Evolutionary conservation across 2,329 filamentous ascomycete genomes (phyloP).

Genomic region (Gaeumannomyces tritici): DNA sequence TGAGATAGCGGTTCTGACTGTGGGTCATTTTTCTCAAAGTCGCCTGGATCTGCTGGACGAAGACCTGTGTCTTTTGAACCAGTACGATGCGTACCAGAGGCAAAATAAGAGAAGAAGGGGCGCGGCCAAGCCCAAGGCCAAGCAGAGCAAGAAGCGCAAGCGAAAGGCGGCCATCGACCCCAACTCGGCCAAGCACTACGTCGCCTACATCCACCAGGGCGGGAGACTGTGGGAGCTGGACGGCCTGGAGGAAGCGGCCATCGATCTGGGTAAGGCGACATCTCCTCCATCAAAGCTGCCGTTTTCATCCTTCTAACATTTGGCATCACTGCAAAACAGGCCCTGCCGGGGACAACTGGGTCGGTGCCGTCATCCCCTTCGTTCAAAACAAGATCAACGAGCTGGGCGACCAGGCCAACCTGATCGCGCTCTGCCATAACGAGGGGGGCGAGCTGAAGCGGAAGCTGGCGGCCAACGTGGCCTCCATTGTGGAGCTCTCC

Average conservation of each 20-base stretch:
- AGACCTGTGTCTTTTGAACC: slow-evolving; percentile 55
- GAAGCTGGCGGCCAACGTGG: slow-evolving; percentile 32
- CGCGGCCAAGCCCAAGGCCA: slow-evolving; percentile 19
- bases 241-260: slow-evolving; percentile 65
- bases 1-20: not conserved
- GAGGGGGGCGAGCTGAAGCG: slow-evolving; percentile 42
- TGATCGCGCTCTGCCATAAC: slow-evolving; percentile 65
- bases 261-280: slow-evolving; percentile 42
- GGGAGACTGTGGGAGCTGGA: slow-evolving; percentile 81
- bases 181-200: slow-evolving; percentile 70
- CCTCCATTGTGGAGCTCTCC: slow-evolving; percentile 28
- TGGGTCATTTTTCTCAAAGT: slow-evolving; percentile 21
- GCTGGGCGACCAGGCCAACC: slow-evolving; percentile 28
- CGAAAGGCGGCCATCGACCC: slow-evolving; percentile 37
- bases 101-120: not conserved
- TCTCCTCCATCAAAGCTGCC: not conserved
- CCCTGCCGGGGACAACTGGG: slow-evolving; percentile 1
- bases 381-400: slow-evolving; percentile 1
- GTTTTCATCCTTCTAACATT: not conserved
- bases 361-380: slow-evolving; percentile 4
- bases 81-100: slow-evolving; percentile 26
- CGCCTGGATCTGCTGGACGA: slow-evolving; percentile 68
- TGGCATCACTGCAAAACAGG: not conserved
- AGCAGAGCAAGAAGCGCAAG: slow-evolving; percentile 18
- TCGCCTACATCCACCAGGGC: slow-evolving; percentile 74